A percentile compares a stretch with the other conserved stretches of the same genome.
These are phyloP conservation scores for Sporothrix globosa DNA, from an alignment of 2,329 filamentous ascomycete species.

Conservation along the genomic window DNA sequence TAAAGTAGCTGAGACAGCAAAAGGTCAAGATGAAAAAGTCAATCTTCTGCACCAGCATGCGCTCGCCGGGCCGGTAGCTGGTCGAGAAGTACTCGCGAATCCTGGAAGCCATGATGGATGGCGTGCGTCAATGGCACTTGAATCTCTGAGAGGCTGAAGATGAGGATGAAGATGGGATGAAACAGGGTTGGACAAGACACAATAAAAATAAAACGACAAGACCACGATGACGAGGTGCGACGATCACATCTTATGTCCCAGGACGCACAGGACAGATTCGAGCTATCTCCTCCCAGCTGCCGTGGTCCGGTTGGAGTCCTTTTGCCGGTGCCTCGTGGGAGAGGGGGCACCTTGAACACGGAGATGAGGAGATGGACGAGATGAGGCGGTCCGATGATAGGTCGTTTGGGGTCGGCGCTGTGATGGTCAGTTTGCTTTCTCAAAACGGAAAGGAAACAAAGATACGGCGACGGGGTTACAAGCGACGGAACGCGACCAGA, in stretches of 20 bases:
- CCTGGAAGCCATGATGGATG: conserved; percentile 33
- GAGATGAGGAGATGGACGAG: background rate
- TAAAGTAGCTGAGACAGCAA: conserved; percentile 62
- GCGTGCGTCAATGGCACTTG: background rate
- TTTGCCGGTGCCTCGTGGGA: conserved; percentile 7
- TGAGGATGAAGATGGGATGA: background rate
- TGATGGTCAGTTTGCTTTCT: conserved; percentile 25
- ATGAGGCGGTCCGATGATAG: conserved; percentile 20
- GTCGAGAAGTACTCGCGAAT: conserved; percentile 34
- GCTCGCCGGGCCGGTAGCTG: conserved; percentile 41
- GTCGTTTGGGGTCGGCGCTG: background rate
- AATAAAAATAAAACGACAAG: background rate
- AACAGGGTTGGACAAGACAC: background rate
- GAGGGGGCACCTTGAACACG: background rate
- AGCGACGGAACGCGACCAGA: background rate
- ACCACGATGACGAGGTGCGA: background rate
- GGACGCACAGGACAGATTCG: background rate
- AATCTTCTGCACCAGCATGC: conserved; percentile 37
- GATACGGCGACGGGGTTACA: conserved; percentile 16
- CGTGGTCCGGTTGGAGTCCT: background rate
- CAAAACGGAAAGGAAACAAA: conserved; percentile 32
- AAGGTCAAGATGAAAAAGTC: conserved; percentile 68
- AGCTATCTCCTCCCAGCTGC: background rate
- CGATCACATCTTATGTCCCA: conserved; percentile 20
- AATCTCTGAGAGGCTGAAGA: background rate